Base-by-base conservation (phyloP, 2,329 filamentous ascomycete species). In the Alternaria sp. region DNA sequence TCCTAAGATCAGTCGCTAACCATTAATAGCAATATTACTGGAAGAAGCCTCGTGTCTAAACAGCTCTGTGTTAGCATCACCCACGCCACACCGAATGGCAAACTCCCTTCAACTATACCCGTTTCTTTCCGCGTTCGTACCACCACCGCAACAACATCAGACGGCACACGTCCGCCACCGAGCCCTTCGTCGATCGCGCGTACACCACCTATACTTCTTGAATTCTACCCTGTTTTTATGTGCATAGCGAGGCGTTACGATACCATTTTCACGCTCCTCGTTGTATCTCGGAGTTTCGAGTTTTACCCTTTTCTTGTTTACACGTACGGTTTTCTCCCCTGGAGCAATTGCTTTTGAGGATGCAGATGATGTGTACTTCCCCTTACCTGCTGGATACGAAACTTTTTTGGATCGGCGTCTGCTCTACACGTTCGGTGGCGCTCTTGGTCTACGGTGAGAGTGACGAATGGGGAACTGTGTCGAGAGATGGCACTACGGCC, bases 21-120 rank as follows among this genome's bases (percentile, higher is more conserved):
- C 32, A 32, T 2, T 6, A 13, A 17, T 67, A 91, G 89, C 89
- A 90, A 91, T 90, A 91, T 79, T 91, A 88, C 82, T 91, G 89
- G 89, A 88, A 88, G 73, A 87, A 88, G 72, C 89, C 88, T 21
- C 81, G 83, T 40, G 71, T 73, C 49, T 78, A 66, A 74, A 54
- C 32, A 40, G 6, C 52, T 52, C 50, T 6, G 10, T 13, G 54
- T 21, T 12, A 11, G 12, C 28, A 36, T 30, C 11, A 23, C 23
- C 12, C 36, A 21, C 19, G 32, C 19, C 21, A 25, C 15, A 8
- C n/a, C 17, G 17, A 6, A 13, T 23, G 7, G 13, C 25, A 45
- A 23, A 23, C n/a, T 32, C 12, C 23, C 10, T 45, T 15, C 10
- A 17, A 40, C 28, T 23, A 52, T 32, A 36, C 28, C 15, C 5